phyloP scores from a whole-genome alignment of 192 early-diverging fungal species.

The Neocallimastix lanati region DNA sequence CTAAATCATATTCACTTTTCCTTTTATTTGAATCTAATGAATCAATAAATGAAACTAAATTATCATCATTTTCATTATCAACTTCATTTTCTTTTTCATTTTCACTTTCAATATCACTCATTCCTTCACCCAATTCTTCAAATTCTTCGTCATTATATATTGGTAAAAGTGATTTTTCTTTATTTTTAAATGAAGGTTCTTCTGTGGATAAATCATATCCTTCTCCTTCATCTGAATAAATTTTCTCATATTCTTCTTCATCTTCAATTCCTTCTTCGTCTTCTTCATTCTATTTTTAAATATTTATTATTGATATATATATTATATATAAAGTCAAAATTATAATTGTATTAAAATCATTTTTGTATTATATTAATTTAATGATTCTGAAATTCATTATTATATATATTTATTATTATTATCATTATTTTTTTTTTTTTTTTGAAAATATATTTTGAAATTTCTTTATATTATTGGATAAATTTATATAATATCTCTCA shows the following conservation, averaged over 20 bases:
- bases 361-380: no score
- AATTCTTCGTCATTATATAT: not conserved
- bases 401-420: no score
- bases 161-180: not conserved
- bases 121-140: not conserved
- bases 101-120: constrained; percentile 44
- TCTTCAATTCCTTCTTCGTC: not conserved
- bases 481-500: no score
- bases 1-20: constrained; percentile 13
- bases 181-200: not conserved
- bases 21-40: constrained; percentile 13
- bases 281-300: no score
- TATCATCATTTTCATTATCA: constrained; percentile 65
- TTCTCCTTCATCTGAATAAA: not conserved
- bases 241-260: not conserved
- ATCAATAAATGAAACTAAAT: constrained; percentile 69
- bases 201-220: not conserved
- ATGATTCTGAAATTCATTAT: no score
- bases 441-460: no score
- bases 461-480: no score
- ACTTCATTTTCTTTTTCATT: constrained; percentile 90
- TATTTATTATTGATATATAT: no score
- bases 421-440: no score
- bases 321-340: no score
- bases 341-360: no score